Percentiles rank a stretch among this genome's conserved stretches.
These are phyloP conservation scores for Aspergillus sclerotialis DNA, from an alignment of 2,329 filamentous ascomycete genomes.

Conservation along the genomic window DNA sequence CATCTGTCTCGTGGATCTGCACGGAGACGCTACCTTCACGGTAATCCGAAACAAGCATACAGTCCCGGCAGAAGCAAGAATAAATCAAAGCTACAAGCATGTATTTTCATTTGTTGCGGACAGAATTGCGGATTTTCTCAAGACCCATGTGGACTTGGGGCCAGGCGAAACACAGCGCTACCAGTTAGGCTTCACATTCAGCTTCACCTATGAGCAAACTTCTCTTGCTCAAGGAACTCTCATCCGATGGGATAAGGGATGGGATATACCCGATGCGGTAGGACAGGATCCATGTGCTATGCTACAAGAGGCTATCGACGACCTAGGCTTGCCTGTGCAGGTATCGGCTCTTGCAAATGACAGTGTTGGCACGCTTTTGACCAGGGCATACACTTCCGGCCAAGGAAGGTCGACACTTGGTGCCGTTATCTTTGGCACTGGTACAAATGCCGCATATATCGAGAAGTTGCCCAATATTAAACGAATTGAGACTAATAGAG, in stretches of 20 bases:
- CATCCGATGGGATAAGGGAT: constrained; percentile 16
- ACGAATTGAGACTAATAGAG: constrained; percentile 1
- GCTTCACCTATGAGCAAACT: constrained; percentile 14
- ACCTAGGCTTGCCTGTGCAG: constrained; percentile 8
- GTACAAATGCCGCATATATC: constrained; percentile 15
- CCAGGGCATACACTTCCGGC: constrained; percentile 10
- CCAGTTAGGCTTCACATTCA: constrained; percentile 15
- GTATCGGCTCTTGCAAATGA: constrained; percentile 15
- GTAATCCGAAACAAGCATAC: constrained; percentile 9
- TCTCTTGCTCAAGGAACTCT: constrained; percentile 11
- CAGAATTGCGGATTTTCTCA: constrained; percentile 8
- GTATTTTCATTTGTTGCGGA: constrained; percentile 14
- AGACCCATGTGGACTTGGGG: background rate
- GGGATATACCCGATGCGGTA: constrained; percentile 15
- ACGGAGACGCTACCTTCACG: constrained; percentile 13
- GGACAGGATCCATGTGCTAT: constrained; percentile 13
- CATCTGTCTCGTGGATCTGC: constrained; percentile 12
- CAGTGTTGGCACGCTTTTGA: constrained; percentile 14
- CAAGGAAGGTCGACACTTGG: constrained; percentile 8
- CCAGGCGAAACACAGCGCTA: constrained; percentile 1
- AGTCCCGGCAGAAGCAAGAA: constrained; percentile 11
- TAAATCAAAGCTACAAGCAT: constrained; percentile 9
- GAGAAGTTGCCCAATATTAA: constrained; percentile 8
- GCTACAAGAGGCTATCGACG: constrained; percentile 15
- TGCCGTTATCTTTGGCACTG: constrained; percentile 15